Evolutionary conservation across 1,284 basidiomycete species (phyloP).

Genomic region (Lentinus polychrous): DNA sequence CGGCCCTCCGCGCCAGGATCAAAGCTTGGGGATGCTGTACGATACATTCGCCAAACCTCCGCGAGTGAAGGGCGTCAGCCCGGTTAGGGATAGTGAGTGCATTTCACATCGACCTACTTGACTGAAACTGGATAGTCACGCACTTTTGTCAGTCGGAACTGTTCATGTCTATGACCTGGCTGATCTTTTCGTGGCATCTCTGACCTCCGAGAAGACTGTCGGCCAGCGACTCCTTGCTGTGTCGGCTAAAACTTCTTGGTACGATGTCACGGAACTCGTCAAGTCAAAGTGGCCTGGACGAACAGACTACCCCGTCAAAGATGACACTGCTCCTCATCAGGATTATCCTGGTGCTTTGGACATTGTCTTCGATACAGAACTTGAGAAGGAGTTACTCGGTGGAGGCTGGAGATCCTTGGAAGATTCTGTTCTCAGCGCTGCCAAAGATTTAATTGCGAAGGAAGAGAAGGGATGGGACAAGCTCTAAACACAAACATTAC

Average conservation of each 20-base stretch:
- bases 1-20: conserved; percentile 1
- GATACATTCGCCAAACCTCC: neutral
- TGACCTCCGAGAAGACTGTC: neutral
- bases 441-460: neutral
- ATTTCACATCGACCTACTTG: too few relatives aligned
- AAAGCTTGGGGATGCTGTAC: neutral
- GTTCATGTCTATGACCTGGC: neutral
- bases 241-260: neutral
- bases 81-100: neutral
- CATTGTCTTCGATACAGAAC: neutral
- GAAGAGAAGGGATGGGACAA: neutral
- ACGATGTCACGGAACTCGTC: neutral
- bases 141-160: neutral
- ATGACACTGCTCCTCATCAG: neutral
- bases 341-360: neutral
- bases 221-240: conserved; percentile 1
- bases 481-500: neutral
- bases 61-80: neutral
- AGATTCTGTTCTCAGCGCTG: neutral
- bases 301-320: neutral
- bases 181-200: conserved; percentile 4
- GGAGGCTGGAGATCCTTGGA: neutral
- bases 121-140: neutral
- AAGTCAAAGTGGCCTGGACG: neutral
- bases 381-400: neutral